phyloP scores from a whole-genome alignment of 164 flowering plant genomes.

The Kalanchoe fedtschenkoi region DNA sequence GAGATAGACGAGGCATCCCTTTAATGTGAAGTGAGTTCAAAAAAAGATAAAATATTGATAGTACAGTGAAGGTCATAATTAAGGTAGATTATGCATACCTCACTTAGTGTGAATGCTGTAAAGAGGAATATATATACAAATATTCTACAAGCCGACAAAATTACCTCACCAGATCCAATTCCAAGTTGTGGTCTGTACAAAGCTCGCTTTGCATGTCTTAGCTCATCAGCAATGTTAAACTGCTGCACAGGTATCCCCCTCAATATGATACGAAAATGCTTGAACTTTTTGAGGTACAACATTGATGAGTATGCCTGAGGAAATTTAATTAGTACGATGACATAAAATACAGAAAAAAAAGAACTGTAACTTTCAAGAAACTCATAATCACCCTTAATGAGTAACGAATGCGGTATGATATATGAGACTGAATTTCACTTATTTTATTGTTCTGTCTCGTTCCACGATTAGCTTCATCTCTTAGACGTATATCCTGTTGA shows the following conservation, averaged over 20 bases:
- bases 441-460: conserved; percentile 22
- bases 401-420: conserved; percentile 63
- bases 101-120: no score
- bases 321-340: background rate
- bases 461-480: conserved; percentile 56
- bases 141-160: conserved; percentile 5
- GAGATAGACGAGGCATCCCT: no score
- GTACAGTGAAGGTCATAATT: background rate
- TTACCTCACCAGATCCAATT: conserved; percentile 44
- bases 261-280: conserved; percentile 54
- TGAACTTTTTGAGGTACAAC: conserved; percentile 61
- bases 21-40: no score
- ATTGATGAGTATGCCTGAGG: conserved; percentile 80
- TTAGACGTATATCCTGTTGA: conserved; percentile 67
- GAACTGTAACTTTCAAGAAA: conserved; percentile 3
- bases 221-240: conserved; percentile 50
- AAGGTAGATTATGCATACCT: no score
- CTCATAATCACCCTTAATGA: conserved; percentile 58
- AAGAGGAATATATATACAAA: background rate
- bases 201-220: conserved; percentile 34
- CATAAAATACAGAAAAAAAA: background rate
- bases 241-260: conserved; percentile 83
- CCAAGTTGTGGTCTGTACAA: conserved; percentile 62
- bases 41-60: background rate
- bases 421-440: conserved; percentile 42